Evolutionary conservation across 2,329 filamentous ascomycete genomes (phyloP).

Genomic region (Sclerotiophoma versabilis): DNA sequence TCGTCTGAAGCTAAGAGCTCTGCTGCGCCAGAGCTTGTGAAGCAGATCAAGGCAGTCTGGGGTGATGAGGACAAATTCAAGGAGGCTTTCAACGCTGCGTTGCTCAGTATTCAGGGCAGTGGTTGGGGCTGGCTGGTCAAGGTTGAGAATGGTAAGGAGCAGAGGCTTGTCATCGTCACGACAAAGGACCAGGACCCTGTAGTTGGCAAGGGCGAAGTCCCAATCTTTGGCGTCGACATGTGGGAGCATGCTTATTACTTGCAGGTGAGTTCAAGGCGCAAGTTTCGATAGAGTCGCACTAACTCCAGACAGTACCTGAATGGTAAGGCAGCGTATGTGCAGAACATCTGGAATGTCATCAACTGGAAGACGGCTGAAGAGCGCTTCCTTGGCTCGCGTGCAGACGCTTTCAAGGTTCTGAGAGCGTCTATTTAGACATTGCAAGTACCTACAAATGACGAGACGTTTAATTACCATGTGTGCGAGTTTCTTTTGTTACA

Average conservation of each 20-base stretch:
- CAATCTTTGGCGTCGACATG: constrained; percentile 83
- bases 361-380: constrained; percentile 77
- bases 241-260: constrained; percentile 95
- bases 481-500: not conserved
- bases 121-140: constrained; percentile 90
- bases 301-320: constrained; percentile 69
- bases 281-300: constrained; percentile 1
- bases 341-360: constrained; percentile 79
- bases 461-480: not conserved
- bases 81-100: constrained; percentile 67
- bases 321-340: constrained; percentile 75
- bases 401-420: constrained; percentile 49
- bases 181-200: constrained; percentile 89
- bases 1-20: constrained; percentile 64
- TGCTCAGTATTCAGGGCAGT: constrained; percentile 79
- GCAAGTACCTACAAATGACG: not conserved
- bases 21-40: constrained; percentile 63
- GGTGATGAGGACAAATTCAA: constrained; percentile 72
- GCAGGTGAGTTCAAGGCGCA: constrained; percentile 59
- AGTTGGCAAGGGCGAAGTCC: constrained; percentile 66
- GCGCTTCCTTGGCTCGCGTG: constrained; percentile 61
- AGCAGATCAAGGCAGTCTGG: constrained; percentile 70
- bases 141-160: constrained; percentile 61
- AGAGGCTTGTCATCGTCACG: constrained; percentile 71
- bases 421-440: constrained; percentile 43